phyloP scores from a whole-genome alignment of 345 rosid genomes.

The Lepidium africanum region DNA sequence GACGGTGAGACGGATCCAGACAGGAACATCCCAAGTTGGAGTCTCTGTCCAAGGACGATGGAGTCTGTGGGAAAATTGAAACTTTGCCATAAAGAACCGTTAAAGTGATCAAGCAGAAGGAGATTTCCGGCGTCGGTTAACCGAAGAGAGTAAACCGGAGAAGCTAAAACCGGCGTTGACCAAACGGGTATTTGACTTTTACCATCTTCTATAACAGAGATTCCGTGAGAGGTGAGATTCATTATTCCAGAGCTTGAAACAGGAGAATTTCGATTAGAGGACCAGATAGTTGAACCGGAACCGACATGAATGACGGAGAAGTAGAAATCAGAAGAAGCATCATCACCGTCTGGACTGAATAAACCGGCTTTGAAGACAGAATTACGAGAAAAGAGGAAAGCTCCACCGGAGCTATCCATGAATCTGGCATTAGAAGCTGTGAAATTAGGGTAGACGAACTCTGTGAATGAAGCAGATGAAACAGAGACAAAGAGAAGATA shows the following conservation, averaged over 20 bases:
- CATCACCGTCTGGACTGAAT: slow-evolving; percentile 35
- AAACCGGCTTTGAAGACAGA: slow-evolving; percentile 60
- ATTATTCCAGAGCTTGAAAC: slow-evolving; percentile 53
- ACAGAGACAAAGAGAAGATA: slow-evolving; percentile 25
- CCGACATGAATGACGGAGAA: slow-evolving; percentile 56
- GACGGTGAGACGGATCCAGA: slow-evolving; percentile 40
- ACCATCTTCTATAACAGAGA: slow-evolving; percentile 41
- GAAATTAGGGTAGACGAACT: slow-evolving; percentile 57
- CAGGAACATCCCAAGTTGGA: slow-evolving; percentile 33
- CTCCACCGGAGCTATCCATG: slow-evolving; percentile 38
- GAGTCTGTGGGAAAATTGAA: slow-evolving; percentile 69
- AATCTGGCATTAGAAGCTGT: slow-evolving; percentile 51
- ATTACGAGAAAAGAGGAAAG: slow-evolving; percentile 55
- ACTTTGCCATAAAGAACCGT: slow-evolving; percentile 75
- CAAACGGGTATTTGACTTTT: slow-evolving; percentile 36
- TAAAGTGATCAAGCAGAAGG: slow-evolving; percentile 50
- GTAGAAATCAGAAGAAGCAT: slow-evolving; percentile 42
- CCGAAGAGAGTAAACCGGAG: slow-evolving; percentile 38
- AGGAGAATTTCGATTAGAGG: slow-evolving; percentile 68
- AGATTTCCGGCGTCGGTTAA: slow-evolving; percentile 75
- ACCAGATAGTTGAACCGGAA: slow-evolving; percentile 64
- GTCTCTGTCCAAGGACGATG: slow-evolving; percentile 57
- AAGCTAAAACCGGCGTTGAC: slow-evolving; percentile 58
- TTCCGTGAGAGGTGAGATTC: slow-evolving; percentile 51
- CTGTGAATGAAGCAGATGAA: slow-evolving; percentile 32